Evolutionary conservation across 768 basidiomycete species (phyloP).

Genomic region (Chalciporus sphaerocephalus): DNA sequence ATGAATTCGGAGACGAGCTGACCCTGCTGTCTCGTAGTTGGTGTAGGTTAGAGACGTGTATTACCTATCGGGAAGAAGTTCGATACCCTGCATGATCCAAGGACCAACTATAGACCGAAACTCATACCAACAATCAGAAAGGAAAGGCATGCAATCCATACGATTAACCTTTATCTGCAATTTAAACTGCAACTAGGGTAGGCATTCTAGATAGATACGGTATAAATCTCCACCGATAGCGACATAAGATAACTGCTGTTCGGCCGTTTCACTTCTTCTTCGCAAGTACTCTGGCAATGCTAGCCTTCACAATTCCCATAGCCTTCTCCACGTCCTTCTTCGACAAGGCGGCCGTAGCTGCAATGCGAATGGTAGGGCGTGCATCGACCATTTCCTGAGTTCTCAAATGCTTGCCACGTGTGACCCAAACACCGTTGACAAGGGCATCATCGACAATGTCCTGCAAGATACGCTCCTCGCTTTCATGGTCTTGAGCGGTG

Average conservation of each 20-base stretch:
- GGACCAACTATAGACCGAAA: no score
- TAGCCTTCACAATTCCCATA: conserved; percentile 64
- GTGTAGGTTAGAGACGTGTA: no score
- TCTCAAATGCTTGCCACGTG: conserved; percentile 74
- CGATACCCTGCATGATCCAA: no score
- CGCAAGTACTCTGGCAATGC: conserved; percentile 68
- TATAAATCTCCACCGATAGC: conserved; percentile 22
- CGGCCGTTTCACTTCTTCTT: conserved; percentile 42
- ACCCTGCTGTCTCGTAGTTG: no score
- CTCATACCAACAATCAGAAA: background rate
- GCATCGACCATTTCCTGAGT: conserved; percentile 82
- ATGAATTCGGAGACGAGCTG: conserved; percentile 7
- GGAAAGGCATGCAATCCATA: background rate
- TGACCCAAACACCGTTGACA: conserved; percentile 78
- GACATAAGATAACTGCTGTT: background rate
- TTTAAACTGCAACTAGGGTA: conserved; percentile 10
- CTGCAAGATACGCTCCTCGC: conserved; percentile 80
- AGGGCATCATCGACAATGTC: conserved; percentile 89
- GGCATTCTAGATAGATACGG: conserved; percentile 25
- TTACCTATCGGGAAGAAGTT: no score
- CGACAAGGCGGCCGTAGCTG: conserved; percentile 70
- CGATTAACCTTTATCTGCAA: conserved; percentile 9
- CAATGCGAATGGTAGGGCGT: conserved; percentile 81
- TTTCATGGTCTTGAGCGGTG: conserved; percentile 44
- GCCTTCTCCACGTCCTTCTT: conserved; percentile 94